Evolutionary conservation across 805 yeast genomes (phyloP).

Genomic region (Yarrowia sp.): DNA sequence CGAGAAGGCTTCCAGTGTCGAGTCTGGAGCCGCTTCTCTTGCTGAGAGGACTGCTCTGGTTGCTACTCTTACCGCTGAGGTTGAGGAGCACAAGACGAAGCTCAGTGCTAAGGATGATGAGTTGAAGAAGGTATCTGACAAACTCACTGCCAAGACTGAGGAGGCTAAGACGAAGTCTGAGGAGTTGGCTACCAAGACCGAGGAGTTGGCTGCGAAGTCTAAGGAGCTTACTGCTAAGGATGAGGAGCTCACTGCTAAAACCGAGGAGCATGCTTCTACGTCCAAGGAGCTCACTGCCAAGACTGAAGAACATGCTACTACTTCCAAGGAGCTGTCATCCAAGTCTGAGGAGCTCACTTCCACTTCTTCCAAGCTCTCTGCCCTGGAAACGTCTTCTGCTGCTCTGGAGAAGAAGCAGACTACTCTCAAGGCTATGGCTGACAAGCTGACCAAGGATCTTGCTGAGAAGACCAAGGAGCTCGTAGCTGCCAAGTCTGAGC

Average conservation of each 20-base stretch:
- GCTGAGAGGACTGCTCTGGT: not conserved
- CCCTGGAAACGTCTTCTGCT: conserved; percentile 11
- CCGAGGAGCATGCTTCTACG: not conserved
- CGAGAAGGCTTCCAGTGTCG: not conserved
- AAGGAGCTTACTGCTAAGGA: not conserved
- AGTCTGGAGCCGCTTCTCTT: not conserved
- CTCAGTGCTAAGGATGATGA: not conserved
- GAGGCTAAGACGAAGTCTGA: not conserved
- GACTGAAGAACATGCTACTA: not conserved
- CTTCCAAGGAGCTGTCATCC: not conserved
- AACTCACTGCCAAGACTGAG: not conserved
- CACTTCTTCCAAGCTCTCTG: conserved; percentile 9
- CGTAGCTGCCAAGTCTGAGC: conserved; percentile 26
- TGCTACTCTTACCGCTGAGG: not conserved
- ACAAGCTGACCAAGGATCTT: conserved; percentile 27
- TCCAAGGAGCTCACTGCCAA: not conserved
- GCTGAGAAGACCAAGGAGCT: conserved; percentile 16
- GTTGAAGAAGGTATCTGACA: not conserved
- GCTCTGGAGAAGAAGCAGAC: conserved; percentile 14
- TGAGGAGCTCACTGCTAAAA: not conserved
- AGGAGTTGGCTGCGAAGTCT: not conserved
- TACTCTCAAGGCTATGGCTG: conserved; percentile 1
- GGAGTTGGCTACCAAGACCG: not conserved
- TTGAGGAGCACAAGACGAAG: not conserved
- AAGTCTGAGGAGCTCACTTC: not conserved